Evolutionary conservation across 345 rosid species (phyloP), one percentile per base, ranked within the genome.

Genomic region (Aquilaria malaccensis): DNA sequence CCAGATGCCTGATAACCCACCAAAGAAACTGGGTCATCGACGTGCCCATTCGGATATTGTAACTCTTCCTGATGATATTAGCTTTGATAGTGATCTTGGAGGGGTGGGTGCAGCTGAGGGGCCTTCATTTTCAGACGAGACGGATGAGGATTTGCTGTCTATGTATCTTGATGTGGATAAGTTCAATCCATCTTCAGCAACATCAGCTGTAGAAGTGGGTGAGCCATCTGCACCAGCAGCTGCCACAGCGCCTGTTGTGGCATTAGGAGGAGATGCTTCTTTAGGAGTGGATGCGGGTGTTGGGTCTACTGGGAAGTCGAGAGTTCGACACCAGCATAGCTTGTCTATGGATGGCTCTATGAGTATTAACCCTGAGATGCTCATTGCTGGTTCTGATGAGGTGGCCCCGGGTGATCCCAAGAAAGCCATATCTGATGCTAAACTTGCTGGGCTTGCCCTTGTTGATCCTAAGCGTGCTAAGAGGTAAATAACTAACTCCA

Each of bases 371-470:
- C 79, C 86, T 13, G 96, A 91, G 71, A 86, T 91, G 91, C 91
- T 88, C 30, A 67, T 84, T 67, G 77, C 84, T 0, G 83, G 81
- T 55, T 74, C 81, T 3, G 89, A 85, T 51, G 96, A 81, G 9
- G 75, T 48, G 11, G 69, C 81, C 33, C 13, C 61, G 0, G 70
- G 72, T 51, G 91, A 88, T 72, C 46, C 80, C 59, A 91, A 88
- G 85, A 91, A 91, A 69, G 83, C 88, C 6, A 73, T 86, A 70
- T 85, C 97, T 62, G 88, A 96, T 67, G 74, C 91, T 58, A 88
- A 91, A 80, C 97, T 91, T 73, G 91, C 97, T 33, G 96, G 88
- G 80, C 96, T 91, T 71, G 94, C 97, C 48, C 86, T 84, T 50
- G 64, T 84, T 37, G 97, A 91, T 72, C 97, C 97, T 14, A 91